Base-by-base conservation (phyloP, 768 basidiomycete genomes). In the Suillus spraguei region DNA sequence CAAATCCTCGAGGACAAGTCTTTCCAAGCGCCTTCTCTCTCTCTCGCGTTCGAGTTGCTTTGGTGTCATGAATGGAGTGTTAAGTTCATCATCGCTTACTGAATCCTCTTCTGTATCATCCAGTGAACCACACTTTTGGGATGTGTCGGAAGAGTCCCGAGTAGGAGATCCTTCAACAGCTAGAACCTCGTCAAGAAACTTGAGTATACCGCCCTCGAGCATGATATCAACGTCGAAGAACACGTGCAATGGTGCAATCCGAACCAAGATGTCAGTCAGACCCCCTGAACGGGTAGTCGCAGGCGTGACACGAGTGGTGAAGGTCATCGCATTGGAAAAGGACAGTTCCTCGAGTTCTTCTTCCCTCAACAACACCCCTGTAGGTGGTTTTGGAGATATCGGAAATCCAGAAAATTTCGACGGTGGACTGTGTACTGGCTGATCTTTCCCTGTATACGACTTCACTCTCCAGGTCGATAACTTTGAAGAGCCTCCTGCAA, bases 211-310 rank as follows among this genome's bases (percentile, higher is more conserved):
- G 67, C 76, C 67, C 63, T 78, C 70, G 58, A 85, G 66, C 22
- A 80, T 66, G 61, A 78, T 71, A 39, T 75, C 82, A 53, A 93
- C 76, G 71, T 96, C 93, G 33, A 92, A 59, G 69, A 94, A 92
- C n/a, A 91, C 47, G 69, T 95, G 94, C 11, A 96, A 68, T 11
- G 94, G 90, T 11, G 79, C 78, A 9, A 85, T 69, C 35, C 82
- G 77, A 38, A 86, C 58, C 5, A 78, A 69, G 42, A 74, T n/a
- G 63, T 64, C 59, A 38, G 49, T 24, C 59, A 64, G 22, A 3
- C 24, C 53, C 39, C 66, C 58, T 32, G 58, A 55, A 16, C 63
- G 49, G 39, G 62, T 13, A 24, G 35, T 61, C 2, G 60, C 17
- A 22, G 47, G 20, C 6, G 13, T 47, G 35, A 72, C 24, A 22